These are phyloP conservation scores for Prunus mume DNA, from an alignment of 306 rosid genomes.

Conservation along the genomic window DNA sequence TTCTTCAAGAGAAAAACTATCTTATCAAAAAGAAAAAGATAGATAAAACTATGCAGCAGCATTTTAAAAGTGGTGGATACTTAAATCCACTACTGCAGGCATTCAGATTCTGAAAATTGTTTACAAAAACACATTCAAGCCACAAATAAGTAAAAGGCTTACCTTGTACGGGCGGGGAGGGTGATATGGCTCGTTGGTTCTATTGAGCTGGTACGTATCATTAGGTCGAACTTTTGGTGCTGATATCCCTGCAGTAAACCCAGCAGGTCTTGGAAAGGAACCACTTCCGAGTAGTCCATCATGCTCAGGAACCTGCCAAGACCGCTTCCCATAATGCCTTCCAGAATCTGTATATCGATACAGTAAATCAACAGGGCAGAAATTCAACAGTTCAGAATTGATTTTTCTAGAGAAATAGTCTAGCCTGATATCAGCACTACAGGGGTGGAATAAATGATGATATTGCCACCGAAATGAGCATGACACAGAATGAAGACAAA, in stretches of 20 bases:
- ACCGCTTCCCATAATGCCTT: conserved; percentile 57
- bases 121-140: neutral
- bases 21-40: neutral
- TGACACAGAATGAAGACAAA: neutral
- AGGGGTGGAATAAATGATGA: neutral
- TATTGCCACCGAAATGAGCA: neutral
- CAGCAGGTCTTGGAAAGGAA: conserved; percentile 87
- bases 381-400: conserved; percentile 4
- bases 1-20: neutral
- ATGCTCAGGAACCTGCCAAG: conserved; percentile 92
- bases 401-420: conserved; percentile 20
- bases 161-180: conserved; percentile 97
- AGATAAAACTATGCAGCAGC: conserved; percentile 17
- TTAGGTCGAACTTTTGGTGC: conserved; percentile 62
- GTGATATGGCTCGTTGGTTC: conserved; percentile 82
- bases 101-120: neutral
- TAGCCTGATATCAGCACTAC: conserved; percentile 1
- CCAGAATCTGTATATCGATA: conserved; percentile 62
- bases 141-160: conserved; percentile 11
- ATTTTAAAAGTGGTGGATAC: neutral
- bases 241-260: conserved; percentile 60
- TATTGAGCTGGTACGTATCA: conserved; percentile 52
- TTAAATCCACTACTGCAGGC: neutral
- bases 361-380: conserved; percentile 19
- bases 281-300: conserved; percentile 99